A percentile compares a stretch with the other conserved stretches of the same genome.
phyloP scores from a whole-genome alignment of 495 filamentous ascomycete genomes.

The Cercophora samala region DNA sequence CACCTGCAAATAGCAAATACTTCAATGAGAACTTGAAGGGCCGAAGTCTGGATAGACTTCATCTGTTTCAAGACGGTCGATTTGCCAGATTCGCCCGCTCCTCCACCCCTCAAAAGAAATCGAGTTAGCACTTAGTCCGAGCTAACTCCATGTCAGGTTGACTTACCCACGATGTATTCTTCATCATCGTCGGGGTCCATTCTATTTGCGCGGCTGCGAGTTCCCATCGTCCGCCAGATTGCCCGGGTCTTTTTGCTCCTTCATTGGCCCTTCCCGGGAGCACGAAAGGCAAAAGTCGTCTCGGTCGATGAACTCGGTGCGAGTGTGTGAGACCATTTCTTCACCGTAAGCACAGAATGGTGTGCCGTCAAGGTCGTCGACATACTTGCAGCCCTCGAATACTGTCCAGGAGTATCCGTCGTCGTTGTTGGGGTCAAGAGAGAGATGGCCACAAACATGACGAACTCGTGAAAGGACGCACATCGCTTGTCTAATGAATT shows the following conservation, averaged over 20 bases:
- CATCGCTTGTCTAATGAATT: neutral
- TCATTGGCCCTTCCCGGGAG: neutral
- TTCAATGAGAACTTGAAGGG: too few relatives aligned
- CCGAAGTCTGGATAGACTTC: too few relatives aligned
- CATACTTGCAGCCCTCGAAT: neutral
- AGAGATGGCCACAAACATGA: neutral
- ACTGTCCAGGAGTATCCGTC: neutral
- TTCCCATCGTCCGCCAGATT: neutral
- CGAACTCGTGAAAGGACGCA: neutral
- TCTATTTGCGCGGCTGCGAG: neutral
- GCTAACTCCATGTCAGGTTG: neutral
- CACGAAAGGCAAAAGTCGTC: neutral
- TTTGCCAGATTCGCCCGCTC: too few relatives aligned
- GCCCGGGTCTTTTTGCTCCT: neutral
- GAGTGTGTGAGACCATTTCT: neutral
- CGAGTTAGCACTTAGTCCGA: neutral
- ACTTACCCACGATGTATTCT: neutral
- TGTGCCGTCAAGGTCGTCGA: neutral
- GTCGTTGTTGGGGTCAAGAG: neutral
- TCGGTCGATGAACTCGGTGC: neutral
- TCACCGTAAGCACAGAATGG: neutral
- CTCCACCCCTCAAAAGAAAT: too few relatives aligned
- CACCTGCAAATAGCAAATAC: too few relatives aligned
- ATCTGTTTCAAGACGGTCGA: too few relatives aligned
- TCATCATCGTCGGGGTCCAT: neutral